Percentiles rank a stretch among this genome's conserved stretches.
These are phyloP conservation scores for Chlamydomonas sphaeroides DNA, from an alignment of 139 green algal species.

Conservation along the genomic window DNA sequence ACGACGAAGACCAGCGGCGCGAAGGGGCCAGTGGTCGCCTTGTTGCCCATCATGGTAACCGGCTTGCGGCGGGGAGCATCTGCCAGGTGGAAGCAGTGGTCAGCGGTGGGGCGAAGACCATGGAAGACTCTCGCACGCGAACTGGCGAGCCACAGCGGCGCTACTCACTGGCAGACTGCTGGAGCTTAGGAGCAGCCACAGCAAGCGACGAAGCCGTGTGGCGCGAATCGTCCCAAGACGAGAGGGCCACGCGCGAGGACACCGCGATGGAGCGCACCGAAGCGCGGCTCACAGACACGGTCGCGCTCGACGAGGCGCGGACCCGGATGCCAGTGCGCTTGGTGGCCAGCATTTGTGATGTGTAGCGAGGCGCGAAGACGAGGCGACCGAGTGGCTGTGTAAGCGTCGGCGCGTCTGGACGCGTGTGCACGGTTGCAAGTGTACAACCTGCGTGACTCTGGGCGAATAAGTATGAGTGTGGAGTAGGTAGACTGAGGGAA, in stretches of 20 bases:
- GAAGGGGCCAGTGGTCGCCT: slow-evolving; percentile 83
- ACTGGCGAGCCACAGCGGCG: background rate
- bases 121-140: too few species aligned
- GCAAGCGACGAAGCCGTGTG: background rate
- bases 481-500: too few species aligned
- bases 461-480: too few species aligned
- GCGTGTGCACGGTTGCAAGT: too few species aligned
- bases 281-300: background rate
- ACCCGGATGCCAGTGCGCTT: slow-evolving; percentile 3
- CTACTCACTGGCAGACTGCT: slow-evolving; percentile 21
- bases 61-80: slow-evolving; percentile 37
- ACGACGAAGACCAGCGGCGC: slow-evolving; percentile 87
- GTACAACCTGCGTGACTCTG: too few species aligned
- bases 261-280: slow-evolving; percentile 6
- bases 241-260: slow-evolving; percentile 37
- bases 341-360: slow-evolving; percentile 25
- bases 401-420: too few species aligned
- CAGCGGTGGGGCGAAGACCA: too few species aligned
- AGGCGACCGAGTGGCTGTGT: too few species aligned
- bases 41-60: slow-evolving; percentile 84
- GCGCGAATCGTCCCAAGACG: slow-evolving; percentile 46
- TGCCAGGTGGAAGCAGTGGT: too few species aligned
- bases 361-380: background rate
- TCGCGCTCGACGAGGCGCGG: background rate
- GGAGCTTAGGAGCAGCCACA: slow-evolving; percentile 3